These are phyloP conservation scores for Scleroderma bovista DNA, from an alignment of 768 basidiomycete genomes.

Conservation along the genomic window DNA sequence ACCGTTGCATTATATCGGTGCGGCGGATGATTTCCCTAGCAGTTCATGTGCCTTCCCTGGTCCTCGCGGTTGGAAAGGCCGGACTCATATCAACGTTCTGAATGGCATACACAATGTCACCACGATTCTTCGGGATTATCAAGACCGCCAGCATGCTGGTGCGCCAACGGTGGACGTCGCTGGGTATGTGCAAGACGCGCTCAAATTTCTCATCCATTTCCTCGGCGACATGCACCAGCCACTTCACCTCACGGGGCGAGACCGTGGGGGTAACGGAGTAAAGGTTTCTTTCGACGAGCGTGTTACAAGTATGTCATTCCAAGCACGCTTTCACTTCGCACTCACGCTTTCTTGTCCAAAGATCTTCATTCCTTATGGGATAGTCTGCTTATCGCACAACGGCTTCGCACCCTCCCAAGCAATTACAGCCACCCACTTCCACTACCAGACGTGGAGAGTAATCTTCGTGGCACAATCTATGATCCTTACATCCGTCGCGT, in stretches of 20 bases:
- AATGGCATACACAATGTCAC: constrained; percentile 77
- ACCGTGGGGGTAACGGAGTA: constrained; percentile 81
- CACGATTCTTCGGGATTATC: constrained; percentile 48
- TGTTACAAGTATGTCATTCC: constrained; percentile 52
- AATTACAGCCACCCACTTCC: constrained; percentile 82
- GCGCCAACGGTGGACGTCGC: constrained; percentile 10
- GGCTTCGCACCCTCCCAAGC: constrained; percentile 59
- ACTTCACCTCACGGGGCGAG: constrained; percentile 82
- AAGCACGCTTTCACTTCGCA: background rate
- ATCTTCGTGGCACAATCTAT: constrained; percentile 77
- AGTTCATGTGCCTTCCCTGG: constrained; percentile 77
- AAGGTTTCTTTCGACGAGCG: constrained; percentile 71
- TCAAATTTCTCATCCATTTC: constrained; percentile 92
- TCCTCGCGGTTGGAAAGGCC: constrained; percentile 63
- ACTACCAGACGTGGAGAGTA: constrained; percentile 54
- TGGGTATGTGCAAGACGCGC: constrained; percentile 61
- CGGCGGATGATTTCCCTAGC: constrained; percentile 71
- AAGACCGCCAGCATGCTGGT: constrained; percentile 12
- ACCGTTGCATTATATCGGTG: constrained; percentile 70
- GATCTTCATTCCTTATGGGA: constrained; percentile 93
- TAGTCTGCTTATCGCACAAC: constrained; percentile 71
- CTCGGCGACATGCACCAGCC: constrained; percentile 93
- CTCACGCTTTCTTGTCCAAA: constrained; percentile 12
- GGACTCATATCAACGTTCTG: constrained; percentile 58
- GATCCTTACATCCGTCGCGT: constrained; percentile 84